A percentile compares a stretch with the other conserved stretches of the same genome.
phyloP scores from a whole-genome alignment of 2,329 filamentous ascomycete species.

The Ophiostoma novo-ulmi region DNA sequence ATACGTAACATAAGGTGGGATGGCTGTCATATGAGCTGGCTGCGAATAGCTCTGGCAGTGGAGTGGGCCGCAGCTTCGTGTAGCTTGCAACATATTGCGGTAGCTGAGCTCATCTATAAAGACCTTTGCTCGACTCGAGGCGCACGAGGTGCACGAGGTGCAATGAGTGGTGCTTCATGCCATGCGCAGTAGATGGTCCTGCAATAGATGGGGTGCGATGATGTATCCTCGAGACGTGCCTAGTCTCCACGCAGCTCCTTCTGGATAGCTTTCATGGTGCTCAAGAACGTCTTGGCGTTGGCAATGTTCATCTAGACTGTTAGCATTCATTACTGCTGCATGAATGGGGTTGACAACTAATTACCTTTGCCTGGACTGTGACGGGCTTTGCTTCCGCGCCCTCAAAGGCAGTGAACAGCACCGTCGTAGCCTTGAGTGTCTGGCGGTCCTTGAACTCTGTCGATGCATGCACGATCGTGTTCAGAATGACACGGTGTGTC shows the following conservation, averaged over 20 bases:
- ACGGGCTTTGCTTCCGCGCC: constrained; percentile 50
- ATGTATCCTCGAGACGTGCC: constrained; percentile 23
- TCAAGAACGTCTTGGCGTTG: constrained; percentile 50
- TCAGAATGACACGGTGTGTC: constrained; percentile 79
- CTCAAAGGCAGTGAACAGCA: constrained; percentile 62
- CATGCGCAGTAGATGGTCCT: not conserved
- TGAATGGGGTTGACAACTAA: no score
- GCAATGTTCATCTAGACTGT: constrained; percentile 46
- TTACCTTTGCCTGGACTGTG: constrained; percentile 58
- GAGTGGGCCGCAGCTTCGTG: not conserved
- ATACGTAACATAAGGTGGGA: not conserved
- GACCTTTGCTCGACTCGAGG: not conserved
- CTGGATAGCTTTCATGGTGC: constrained; percentile 47
- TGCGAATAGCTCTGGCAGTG: not conserved
- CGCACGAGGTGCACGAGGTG: not conserved
- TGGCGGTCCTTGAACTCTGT: constrained; percentile 77
- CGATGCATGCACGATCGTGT: constrained; percentile 71
- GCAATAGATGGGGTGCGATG: not conserved
- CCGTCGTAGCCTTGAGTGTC: constrained; percentile 62
- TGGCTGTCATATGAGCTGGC: not conserved
- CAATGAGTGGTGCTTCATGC: not conserved
- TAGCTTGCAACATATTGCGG: not conserved
- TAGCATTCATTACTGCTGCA: not conserved
- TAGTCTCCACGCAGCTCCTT: constrained; percentile 40
- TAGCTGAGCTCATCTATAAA: not conserved